Evolutionary conservation across 371 early-diverging fungal genomes (phyloP), one percentile per base, ranked within the genome.

Genomic region (Polyrhizophydium stewartii): DNA sequence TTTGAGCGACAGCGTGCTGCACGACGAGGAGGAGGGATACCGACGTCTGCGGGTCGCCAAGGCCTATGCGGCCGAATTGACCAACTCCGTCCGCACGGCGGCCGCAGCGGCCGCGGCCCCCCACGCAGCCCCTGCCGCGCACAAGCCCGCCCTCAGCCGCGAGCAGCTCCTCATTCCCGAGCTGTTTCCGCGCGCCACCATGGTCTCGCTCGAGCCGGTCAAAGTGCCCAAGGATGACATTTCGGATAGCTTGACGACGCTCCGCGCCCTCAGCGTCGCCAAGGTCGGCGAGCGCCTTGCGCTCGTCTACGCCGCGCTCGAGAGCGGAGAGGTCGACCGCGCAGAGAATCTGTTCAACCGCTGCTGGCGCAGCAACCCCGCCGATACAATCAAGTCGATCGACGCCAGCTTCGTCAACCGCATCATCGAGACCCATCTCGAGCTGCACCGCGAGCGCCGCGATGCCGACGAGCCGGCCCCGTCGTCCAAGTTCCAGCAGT

Each of bases 331-430:
- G 58, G 75, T 89, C 63, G 85, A 80, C 40, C 81, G 92, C 9
- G 97, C 95, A 24, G 87, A 90, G 59, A 74, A 83, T 25, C 81
- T 93, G 40, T 85, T 93, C 71, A 62, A 72, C n/a, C 81, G 86
- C 30, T 69, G 91, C 30, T 82, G 84, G 68, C 79, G 78, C 55
- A 77, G 71, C 61, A 77, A 87, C 58, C 79, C 85, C 0, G 76
- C 79, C 35, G 89, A 89, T 49, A 87, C 90, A 90, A 73, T 78
- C 59, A 69, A 85, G 33, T 72, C 83, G 37, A 83, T 86, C 13
- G 88, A 92, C 62, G 80, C 84, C 17, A 78, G 83, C 40, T 74
- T 94, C 56, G 86, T 93, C 69, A 95, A 97, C 68, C 72, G 87
- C 30, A 90, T 95, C 46, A 69, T 94, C 33, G 87, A 89, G 55